These are phyloP conservation scores for Didymella pinodella DNA, from an alignment of 2,329 filamentous ascomycete species.

Conservation along the genomic window DNA sequence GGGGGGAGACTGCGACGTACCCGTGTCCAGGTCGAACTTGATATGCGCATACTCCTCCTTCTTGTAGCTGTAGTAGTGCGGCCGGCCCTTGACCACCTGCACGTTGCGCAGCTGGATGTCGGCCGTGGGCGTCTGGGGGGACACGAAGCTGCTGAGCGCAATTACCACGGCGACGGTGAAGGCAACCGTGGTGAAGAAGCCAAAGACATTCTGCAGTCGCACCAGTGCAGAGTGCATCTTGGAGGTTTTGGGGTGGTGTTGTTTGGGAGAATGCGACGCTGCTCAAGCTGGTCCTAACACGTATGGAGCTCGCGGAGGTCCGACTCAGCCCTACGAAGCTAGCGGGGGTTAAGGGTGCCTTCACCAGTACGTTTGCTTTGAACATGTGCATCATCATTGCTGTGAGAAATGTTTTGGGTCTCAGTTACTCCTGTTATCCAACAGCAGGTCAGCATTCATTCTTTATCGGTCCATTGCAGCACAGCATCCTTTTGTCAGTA, in stretches of 20 bases:
- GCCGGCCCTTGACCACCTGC: slow-evolving; percentile 87
- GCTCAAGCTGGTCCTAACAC: slow-evolving; percentile 39
- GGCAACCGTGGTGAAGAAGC: slow-evolving; percentile 95
- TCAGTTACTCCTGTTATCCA: too few species aligned
- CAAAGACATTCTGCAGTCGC: slow-evolving; percentile 90
- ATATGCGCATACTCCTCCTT: slow-evolving; percentile 96
- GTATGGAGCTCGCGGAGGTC: slow-evolving; percentile 42
- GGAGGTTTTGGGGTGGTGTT: slow-evolving; percentile 8
- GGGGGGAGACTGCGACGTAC: slow-evolving; percentile 46
- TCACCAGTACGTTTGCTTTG: neutral
- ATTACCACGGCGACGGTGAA: slow-evolving; percentile 82
- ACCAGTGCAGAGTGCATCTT: slow-evolving; percentile 87
- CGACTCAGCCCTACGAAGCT: slow-evolving; percentile 36
- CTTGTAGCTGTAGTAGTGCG: slow-evolving; percentile 94
- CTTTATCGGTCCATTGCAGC: too few species aligned
- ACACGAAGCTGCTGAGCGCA: slow-evolving; percentile 78
- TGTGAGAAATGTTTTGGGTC: too few species aligned
- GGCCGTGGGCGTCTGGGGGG: slow-evolving; percentile 72
- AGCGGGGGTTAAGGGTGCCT: slow-evolving; percentile 1
- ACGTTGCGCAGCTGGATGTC: slow-evolving; percentile 75
- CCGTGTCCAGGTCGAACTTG: slow-evolving; percentile 87
- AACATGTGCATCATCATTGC: too few species aligned
- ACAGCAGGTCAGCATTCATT: too few species aligned
- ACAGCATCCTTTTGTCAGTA: too few species aligned
- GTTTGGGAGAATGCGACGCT: neutral